phyloP scores from a whole-genome alignment of 2,329 filamentous ascomycete species.

The Mariannaea sp. region DNA sequence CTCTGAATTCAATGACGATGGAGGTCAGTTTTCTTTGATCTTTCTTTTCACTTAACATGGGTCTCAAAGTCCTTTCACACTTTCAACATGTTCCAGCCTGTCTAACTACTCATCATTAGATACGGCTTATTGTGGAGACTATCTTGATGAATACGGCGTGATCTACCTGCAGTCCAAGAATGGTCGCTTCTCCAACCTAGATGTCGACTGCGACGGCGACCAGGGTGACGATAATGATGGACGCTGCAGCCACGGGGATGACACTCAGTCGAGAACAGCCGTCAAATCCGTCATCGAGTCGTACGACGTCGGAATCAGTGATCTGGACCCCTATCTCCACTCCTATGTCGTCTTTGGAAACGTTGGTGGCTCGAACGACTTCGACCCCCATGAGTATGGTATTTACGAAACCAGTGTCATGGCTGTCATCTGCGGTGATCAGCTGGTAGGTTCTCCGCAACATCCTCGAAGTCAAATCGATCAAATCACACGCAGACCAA shows the following conservation, averaged over 20 bases:
- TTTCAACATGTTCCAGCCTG: too few relatives aligned
- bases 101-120: background rate
- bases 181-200: conserved; percentile 57
- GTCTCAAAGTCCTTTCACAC: too few relatives aligned
- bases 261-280: conserved; percentile 42
- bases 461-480: too few relatives aligned
- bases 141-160: conserved; percentile 42
- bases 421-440: conserved; percentile 57
- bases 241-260: conserved; percentile 26
- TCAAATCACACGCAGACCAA: too few relatives aligned
- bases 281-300: conserved; percentile 46
- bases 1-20: conserved; percentile 18
- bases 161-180: conserved; percentile 52
- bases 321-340: conserved; percentile 57
- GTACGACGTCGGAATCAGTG: conserved; percentile 46
- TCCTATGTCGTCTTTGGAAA: conserved; percentile 62
- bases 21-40: conserved; percentile 1
- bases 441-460: conserved; percentile 44
- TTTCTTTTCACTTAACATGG: too few relatives aligned
- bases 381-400: conserved; percentile 47
- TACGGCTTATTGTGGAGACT: conserved; percentile 49
- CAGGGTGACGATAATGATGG: conserved; percentile 48
- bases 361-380: conserved; percentile 43
- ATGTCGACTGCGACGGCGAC: conserved; percentile 62
- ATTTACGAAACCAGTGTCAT: conserved; percentile 58